Evolutionary conservation across 176 grass and related monocot genomes (phyloP).

Genomic region (Cocos nucifera): DNA sequence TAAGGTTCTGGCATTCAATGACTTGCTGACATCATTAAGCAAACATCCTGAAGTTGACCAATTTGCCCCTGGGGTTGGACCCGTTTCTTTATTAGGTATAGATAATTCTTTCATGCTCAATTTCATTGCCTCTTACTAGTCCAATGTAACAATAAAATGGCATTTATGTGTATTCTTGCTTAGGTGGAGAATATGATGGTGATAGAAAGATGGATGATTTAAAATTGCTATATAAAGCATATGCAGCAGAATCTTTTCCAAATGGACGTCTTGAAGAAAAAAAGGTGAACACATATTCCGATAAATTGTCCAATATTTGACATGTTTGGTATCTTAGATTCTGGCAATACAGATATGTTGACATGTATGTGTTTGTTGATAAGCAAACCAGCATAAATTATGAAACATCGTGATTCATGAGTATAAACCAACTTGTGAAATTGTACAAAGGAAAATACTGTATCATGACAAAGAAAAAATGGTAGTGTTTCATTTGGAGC

Average conservation of each 20-base stretch:
- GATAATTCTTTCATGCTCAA: too few species aligned
- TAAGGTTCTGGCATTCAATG: constrained; percentile 70
- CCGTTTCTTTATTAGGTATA: constrained; percentile 76
- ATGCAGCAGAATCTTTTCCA: constrained; percentile 67
- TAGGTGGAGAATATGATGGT: constrained; percentile 68
- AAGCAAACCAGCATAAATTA: too few species aligned
- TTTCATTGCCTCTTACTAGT: background rate
- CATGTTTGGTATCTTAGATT: too few species aligned
- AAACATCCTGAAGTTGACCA: constrained; percentile 53
- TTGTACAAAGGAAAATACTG: too few species aligned
- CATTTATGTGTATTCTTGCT: constrained; percentile 11
- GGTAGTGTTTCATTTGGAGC: too few species aligned
- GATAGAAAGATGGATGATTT: constrained; percentile 69
- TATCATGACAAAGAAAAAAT: too few species aligned
- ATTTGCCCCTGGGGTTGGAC: constrained; percentile 65
- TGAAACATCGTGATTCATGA: too few species aligned
- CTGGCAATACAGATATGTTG: too few species aligned
- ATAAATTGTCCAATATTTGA: too few species aligned
- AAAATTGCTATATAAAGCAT: constrained; percentile 73
- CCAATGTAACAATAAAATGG: too few species aligned
- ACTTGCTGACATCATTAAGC: constrained; percentile 53
- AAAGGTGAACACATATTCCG: constrained; percentile 33
- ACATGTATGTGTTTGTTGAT: too few species aligned
- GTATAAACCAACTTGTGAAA: too few species aligned
- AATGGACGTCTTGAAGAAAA: constrained; percentile 53